Base-by-base conservation (phyloP, 345 rosid species). In the Leavenworthia alabamica region DNA sequence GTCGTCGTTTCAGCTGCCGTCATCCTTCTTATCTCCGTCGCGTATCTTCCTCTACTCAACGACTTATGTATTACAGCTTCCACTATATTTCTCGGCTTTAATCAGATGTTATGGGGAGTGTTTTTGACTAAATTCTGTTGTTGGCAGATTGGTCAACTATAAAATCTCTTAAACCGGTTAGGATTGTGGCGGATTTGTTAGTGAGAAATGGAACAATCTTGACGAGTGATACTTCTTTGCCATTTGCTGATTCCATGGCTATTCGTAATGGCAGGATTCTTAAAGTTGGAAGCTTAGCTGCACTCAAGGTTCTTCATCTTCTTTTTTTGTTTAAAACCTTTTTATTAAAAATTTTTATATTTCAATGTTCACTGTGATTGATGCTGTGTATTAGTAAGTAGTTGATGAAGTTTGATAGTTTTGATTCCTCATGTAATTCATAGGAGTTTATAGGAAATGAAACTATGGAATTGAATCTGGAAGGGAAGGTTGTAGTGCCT, bases 201-300 rank as follows among this genome's bases (percentile, higher is more conserved):
- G 71, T 82, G 50, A 83, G 36, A n/a, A 88, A 89, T 76, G 98
- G 84, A 55, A 57, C 83, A 26, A 81, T 88, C 63, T 88, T 84
- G 80, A 92, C 98, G 11, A 80, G 90, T 60, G 90, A 88, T 27
- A 60, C 23, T 10, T 77, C 89, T 47, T 60, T 76, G 48, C 88
- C 79, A 7, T 86, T 84, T 52, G 86, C 86, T 1, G 95, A 85
- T 68, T 83, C 90, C 68, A 80, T 92, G 82, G 96, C 96, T 33
- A 67, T 92, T 50, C 76, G 71, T 26, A 72, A 80, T 41, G 90
- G 89, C 46, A 82, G 87, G 78, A 73, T 88, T 70, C 82, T 88
- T 55, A 79, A 86, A 40, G 73, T 88, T 41, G 95, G 90, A 13
- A 80, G 70, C 62, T 84, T 79, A 60, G 76, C 96, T 20, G 66